Evolutionary conservation across 805 yeast genomes (phyloP).

Genomic region (Starmerella potacharoeniae): DNA sequence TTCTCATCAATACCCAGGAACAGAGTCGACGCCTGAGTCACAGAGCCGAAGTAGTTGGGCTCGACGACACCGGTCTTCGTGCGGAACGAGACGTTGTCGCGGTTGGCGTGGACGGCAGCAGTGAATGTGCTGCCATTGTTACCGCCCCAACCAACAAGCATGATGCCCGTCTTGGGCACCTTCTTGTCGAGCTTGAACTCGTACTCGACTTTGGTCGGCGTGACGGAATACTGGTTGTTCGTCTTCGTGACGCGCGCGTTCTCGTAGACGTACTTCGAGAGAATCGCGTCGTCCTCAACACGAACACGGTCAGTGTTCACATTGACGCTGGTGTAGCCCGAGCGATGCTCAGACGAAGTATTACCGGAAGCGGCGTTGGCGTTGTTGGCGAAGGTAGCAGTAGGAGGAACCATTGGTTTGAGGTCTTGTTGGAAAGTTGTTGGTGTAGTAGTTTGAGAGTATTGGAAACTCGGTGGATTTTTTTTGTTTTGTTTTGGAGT

Average conservation of each 20-base stretch:
- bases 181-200: conserved; percentile 76
- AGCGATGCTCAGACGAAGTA: neutral
- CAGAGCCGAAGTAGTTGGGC: conserved; percentile 86
- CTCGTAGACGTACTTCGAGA: conserved; percentile 56
- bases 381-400: conserved; percentile 2
- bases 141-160: conserved; percentile 93
- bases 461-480: neutral
- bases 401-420: conserved; percentile 3
- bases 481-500: conserved; percentile 7
- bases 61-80: conserved; percentile 67
- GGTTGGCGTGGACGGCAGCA: conserved; percentile 78
- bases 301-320: conserved; percentile 46
- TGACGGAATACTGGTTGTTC: conserved; percentile 48
- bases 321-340: conserved; percentile 37
- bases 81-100: conserved; percentile 61
- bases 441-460: conserved; percentile 14
- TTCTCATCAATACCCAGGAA: conserved; percentile 74
- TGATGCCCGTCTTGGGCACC: conserved; percentile 74
- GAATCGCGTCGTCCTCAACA: conserved; percentile 39
- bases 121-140: conserved; percentile 89
- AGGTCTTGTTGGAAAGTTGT: conserved; percentile 18
- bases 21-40: conserved; percentile 82
- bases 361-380: neutral
- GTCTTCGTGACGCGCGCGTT: conserved; percentile 55
- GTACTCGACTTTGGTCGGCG: conserved; percentile 61